phyloP scores from a whole-genome alignment of 306 rosid species.

The Cicer yamashitae region DNA sequence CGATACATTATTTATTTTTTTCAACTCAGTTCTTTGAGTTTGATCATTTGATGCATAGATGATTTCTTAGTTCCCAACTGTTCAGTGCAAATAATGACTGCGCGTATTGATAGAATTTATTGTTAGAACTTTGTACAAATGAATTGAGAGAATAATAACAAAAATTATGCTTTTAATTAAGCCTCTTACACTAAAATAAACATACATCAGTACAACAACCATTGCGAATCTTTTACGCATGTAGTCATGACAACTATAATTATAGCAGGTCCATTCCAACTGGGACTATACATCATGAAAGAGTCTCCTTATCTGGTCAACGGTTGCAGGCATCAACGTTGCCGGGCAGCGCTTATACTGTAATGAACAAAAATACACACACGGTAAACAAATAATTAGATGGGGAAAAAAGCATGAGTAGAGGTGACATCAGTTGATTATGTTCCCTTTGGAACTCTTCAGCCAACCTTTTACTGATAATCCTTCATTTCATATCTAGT shows the following conservation, averaged over 20 bases:
- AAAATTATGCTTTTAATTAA: constrained; percentile 11
- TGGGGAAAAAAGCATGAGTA: not conserved
- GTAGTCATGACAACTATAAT: not conserved
- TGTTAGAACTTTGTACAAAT: constrained; percentile 14
- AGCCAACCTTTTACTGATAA: not conserved
- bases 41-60: no score
- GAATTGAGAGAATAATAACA: constrained; percentile 20
- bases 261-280: not conserved
- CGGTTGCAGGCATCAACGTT: constrained; percentile 75
- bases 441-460: constrained; percentile 10
- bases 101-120: not conserved
- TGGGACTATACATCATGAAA: constrained; percentile 79
- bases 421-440: constrained; percentile 1
- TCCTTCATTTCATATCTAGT: not conserved
- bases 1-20: no score
- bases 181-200: constrained; percentile 6
- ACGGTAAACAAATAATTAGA: constrained; percentile 25
- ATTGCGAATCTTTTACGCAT: constrained; percentile 13
- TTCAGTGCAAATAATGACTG: not conserved
- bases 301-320: constrained; percentile 89
- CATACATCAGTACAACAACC: constrained; percentile 22
- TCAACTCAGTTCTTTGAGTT: no score
- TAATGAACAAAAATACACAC: constrained; percentile 10
- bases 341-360: constrained; percentile 96
- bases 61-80: not conserved